phyloP scores from a whole-genome alignment of 306 rosid species.

The Acmispon strigosus region DNA sequence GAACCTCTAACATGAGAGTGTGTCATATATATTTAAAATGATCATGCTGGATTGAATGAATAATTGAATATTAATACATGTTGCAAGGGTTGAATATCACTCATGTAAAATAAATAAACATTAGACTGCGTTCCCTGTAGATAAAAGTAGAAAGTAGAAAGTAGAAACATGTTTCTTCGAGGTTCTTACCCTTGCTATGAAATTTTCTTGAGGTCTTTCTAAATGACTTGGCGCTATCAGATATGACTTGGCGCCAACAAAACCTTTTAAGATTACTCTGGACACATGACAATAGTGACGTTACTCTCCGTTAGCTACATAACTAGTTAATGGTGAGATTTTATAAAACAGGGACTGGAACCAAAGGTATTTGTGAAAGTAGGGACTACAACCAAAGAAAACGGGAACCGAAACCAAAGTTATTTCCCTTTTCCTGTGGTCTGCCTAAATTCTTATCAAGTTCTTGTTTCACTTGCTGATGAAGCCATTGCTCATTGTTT shows the following conservation, averaged over 20 bases:
- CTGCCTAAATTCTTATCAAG: background rate
- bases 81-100: no score
- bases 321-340: no score
- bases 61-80: background rate
- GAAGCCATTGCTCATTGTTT: background rate
- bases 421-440: background rate
- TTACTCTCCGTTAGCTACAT: no score
- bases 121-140: no score
- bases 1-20: background rate
- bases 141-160: background rate
- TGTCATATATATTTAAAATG: background rate
- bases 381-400: no score
- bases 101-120: no score
- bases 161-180: background rate
- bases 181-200: background rate
- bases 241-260: no score
- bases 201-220: background rate
- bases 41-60: background rate
- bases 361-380: no score
- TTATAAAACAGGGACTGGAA: no score
- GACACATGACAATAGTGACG: no score
- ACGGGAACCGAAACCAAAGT: no score
- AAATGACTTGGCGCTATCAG: background rate
- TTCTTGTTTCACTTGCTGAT: conserved; percentile 7
- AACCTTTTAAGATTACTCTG: no score